Evolutionary conservation across 129 eudicot species (phyloP), one percentile per base, ranked within the genome.

Genomic region (Logfia minima): DNA sequence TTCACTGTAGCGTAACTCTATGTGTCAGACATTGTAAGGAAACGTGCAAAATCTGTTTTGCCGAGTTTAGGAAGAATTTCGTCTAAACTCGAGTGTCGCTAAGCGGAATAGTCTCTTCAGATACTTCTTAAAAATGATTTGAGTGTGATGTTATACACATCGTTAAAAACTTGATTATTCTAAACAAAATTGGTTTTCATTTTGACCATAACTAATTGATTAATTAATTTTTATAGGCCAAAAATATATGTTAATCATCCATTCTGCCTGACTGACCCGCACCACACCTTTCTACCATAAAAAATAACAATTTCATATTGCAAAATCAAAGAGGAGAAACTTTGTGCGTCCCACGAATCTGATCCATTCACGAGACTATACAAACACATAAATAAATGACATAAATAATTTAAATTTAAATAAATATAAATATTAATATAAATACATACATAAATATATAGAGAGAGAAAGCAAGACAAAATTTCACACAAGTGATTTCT

Each of bases 271-370:
- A 74, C 75, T 80, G 32, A 72, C 83, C 70, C 68, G 17, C 79
- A 73, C 75, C 79, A 21, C 79, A n/a, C 68, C 17, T 75, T n/a
- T 2, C 18, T 61, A 0, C 5, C 0, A 31, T 31, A 4, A 32
- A 4, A 31, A 21, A 59, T 22, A 55, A 80, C 39, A 72, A 41
- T 79, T 43, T 18, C 69, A 18, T 22, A 68, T 48, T 14, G n/a
- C 5, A 32, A 39, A 51, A 19, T 7, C 35, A 66, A 48, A 52
- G 11, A 13, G 19, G 43, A 56, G 84, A 58, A 75, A 81, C 48
- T 68, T 67, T 81, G 84, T 81, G 84, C 84, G 80, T 81, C 84
- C 84, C 84, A 81, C 84, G 84, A 81, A 75, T 81, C 80, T 81
- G 66, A 81, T 81, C 84, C 75, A 16, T 69, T 81, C 84, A 51